Evolutionary conservation across 352 stramenopile genomes (phyloP).

Genomic region (Phytophthora citrophthora): DNA sequence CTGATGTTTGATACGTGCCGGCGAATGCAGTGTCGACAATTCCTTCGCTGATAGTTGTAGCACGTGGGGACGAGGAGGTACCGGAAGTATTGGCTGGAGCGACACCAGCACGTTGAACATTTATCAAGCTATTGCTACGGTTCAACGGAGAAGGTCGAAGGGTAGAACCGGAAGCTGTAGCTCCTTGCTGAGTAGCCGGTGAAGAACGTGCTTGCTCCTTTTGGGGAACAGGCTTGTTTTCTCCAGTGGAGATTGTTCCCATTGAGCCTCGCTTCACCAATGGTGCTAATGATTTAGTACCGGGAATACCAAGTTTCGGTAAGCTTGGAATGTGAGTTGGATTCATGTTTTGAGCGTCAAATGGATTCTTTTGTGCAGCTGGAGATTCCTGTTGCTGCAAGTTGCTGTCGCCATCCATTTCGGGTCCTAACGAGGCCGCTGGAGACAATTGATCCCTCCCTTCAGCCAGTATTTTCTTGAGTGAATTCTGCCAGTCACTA

Average conservation of each 20-base stretch:
- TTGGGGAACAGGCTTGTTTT: constrained; percentile 9
- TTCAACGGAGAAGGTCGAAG: constrained; percentile 17
- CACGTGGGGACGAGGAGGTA: constrained; percentile 15
- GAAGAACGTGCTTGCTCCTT: constrained; percentile 20
- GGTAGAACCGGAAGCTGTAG: background rate
- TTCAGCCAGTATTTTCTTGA: constrained; percentile 65
- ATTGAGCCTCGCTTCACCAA: constrained; percentile 42
- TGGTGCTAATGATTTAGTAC: constrained; percentile 39
- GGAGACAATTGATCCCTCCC: constrained; percentile 31
- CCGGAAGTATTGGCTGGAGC: background rate
- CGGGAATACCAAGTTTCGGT: constrained; percentile 63
- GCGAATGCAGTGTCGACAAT: constrained; percentile 51
- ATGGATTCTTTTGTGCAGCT: constrained; percentile 1
- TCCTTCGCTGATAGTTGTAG: constrained; percentile 2
- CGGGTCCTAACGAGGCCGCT: background rate
- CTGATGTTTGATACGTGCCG: constrained; percentile 66
- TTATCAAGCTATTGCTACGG: constrained; percentile 16
- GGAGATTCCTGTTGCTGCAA: constrained; percentile 3
- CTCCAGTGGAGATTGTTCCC: constrained; percentile 1
- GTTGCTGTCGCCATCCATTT: constrained; percentile 10
- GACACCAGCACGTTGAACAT: constrained; percentile 3
- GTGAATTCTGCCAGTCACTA: constrained; percentile 57
- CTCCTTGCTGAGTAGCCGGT: background rate
- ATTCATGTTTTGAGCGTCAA: constrained; percentile 2
- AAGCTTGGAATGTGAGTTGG: constrained; percentile 45